Conservation (phyloP, 306 rosid genomes). For the Quercus engelmannii region DNA sequence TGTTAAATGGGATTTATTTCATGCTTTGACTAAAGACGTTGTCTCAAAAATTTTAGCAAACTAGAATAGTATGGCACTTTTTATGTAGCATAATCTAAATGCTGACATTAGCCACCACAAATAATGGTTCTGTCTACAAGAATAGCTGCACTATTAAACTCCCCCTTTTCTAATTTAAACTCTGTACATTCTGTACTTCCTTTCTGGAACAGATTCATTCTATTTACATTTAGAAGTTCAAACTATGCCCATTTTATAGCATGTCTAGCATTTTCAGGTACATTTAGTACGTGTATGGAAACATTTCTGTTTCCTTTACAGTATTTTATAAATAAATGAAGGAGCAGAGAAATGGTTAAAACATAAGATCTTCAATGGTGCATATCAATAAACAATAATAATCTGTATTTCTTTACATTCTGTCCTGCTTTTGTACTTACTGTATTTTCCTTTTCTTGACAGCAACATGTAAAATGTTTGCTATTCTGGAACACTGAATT, state of each 20-base stretch:
- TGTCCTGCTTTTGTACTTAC: not conserved
- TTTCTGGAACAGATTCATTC: not conserved
- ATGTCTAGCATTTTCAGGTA: not conserved
- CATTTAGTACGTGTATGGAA: not conserved
- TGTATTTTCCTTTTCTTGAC: not conserved
- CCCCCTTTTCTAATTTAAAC: not conserved
- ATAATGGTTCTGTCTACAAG: not conserved
- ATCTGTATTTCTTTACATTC: not conserved
- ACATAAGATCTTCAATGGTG: not conserved
- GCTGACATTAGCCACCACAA: not conserved
- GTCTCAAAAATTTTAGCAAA: not conserved
- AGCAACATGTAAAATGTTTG: not conserved
- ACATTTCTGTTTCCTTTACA: not conserved
- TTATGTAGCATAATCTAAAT: not conserved
- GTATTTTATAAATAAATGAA: not conserved
- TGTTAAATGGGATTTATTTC: not conserved
- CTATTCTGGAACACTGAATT: not conserved
- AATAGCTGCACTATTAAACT: not conserved
- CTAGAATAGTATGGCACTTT: not conserved
- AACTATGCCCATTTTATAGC: not conserved
- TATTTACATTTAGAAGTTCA: not conserved
- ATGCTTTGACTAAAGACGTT: not conserved
- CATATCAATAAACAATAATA: not conserved
- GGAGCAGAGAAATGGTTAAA: not conserved
- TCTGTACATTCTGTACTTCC: not conserved